phyloP scores from a whole-genome alignment of 2,329 filamentous ascomycete species.

The Iodosphaeria phyllophila region DNA sequence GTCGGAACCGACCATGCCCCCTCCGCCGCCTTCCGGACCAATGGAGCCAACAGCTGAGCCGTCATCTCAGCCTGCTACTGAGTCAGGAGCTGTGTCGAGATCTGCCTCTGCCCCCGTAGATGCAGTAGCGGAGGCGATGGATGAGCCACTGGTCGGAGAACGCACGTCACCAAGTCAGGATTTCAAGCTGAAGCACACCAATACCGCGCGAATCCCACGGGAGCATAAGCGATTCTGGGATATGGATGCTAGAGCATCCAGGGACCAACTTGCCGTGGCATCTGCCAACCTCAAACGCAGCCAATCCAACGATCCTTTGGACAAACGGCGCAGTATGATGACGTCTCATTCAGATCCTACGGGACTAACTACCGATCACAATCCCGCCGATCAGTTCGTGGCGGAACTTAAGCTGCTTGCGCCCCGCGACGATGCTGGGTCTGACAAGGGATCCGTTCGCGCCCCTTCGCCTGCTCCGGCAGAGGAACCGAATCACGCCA shows the following conservation, averaged over 20 bases:
- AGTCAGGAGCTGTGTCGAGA: too few species aligned
- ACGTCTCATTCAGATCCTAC: slow-evolving; percentile 35
- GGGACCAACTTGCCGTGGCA: slow-evolving; percentile 21
- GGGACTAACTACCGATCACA: too few species aligned
- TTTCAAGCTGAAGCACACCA: too few species aligned
- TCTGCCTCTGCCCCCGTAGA: too few species aligned
- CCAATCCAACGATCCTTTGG: slow-evolving; percentile 26
- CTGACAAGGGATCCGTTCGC: slow-evolving; percentile 33
- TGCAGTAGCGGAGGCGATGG: too few species aligned
- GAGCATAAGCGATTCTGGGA: slow-evolving; percentile 6
- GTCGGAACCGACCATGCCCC: too few species aligned
- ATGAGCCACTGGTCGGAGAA: too few species aligned
- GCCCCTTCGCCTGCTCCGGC: slow-evolving; percentile 26
- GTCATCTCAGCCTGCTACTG: too few species aligned
- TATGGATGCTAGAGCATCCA: slow-evolving; percentile 11
- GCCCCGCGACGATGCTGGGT: slow-evolving; percentile 32
- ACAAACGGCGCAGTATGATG: slow-evolving; percentile 26
- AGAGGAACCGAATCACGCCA: slow-evolving; percentile 14
- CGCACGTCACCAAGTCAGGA: too few species aligned
- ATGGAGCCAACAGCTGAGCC: too few species aligned
- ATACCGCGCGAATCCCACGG: too few species aligned
- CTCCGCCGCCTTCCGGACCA: too few species aligned
- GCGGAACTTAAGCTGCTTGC: slow-evolving; percentile 38
- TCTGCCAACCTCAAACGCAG: slow-evolving; percentile 25
- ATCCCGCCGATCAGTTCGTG: slow-evolving; percentile 34